Evolutionary conservation across 768 basidiomycete species (phyloP), one percentile per base, ranked within the genome.

Genomic region (Xerocomellus dryophilus): DNA sequence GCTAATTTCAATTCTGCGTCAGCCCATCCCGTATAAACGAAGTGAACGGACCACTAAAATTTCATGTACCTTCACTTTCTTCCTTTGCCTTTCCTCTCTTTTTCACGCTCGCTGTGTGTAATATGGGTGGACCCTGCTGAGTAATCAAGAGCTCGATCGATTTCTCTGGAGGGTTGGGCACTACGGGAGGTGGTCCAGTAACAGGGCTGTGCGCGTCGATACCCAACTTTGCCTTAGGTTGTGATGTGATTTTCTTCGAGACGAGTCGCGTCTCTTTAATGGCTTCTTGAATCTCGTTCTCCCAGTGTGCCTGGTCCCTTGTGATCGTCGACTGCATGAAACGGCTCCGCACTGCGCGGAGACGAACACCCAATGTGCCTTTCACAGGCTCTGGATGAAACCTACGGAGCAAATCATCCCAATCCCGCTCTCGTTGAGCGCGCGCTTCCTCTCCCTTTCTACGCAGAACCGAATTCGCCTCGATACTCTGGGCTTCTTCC

Each of bases 361-460:
- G 68, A 25, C 84, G 79, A 52, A 78, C 65, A 3, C 73, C 74
- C 18, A 76, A 72, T 25, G 80, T 73, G 7, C 78, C 75, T 32
- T 76, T 72, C 48, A 85, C 59, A 7, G 80, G 71, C 1, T 70
- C 78, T 4, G 85, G 79, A 70, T 88, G 80, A 39, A 87, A 69
- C 17, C 71, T 74, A 34, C 61, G 55, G 7, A 93, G 67, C 47
- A 93, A 69, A 4, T 64, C 69, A 2, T 79, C 77, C 90, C 90
- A 93, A 53, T 83, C 84, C 32, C 71, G 72, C 66, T 88, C 85
- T 54, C 86, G 78, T 51, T 80, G 77, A 10, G 65, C 63, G 40
- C 77, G 78, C 0, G 83, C 82, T 52, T 85, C 84, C 21, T 82
- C 81, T 4, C 82, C 86, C 69, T 86, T 91, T 65, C 76, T 78